A percentile compares a stretch with the other conserved stretches of the same genome.
Evolutionary conservation across 345 rosid species (phyloP).

Genomic region (Draba incana): DNA sequence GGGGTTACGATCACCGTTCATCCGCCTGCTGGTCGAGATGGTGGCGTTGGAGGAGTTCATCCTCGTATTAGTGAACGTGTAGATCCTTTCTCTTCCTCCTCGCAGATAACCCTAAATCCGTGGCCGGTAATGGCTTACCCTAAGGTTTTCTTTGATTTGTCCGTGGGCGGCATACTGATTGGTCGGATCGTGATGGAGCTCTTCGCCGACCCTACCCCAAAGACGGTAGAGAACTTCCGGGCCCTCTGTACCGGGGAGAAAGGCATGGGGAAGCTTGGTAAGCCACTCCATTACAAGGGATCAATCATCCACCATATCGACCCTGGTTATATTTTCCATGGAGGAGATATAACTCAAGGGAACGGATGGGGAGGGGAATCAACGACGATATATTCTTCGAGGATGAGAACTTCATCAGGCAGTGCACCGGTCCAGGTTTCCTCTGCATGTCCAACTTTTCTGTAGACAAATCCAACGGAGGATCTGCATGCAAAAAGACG

Average conservation of each 20-base stretch:
- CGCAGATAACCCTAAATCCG: too few relatives aligned
- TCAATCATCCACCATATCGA: constrained; percentile 52
- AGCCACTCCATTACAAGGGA: constrained; percentile 68
- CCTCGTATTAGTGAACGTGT: too few relatives aligned
- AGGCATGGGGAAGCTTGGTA: constrained; percentile 46
- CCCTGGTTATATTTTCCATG: constrained; percentile 49
- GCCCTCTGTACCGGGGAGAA: constrained; percentile 39
- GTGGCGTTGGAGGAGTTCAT: not conserved
- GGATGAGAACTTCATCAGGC: constrained; percentile 57
- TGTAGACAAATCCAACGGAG: constrained; percentile 47
- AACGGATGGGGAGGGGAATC: constrained; percentile 61
- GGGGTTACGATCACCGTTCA: too few relatives aligned
- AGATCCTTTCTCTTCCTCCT: not conserved
- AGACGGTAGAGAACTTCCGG: constrained; percentile 60
- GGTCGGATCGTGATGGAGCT: constrained; percentile 57
- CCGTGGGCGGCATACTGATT: constrained; percentile 41
- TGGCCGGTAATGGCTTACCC: too few relatives aligned
- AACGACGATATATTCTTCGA: constrained; percentile 44
- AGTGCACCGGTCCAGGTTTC: constrained; percentile 55
- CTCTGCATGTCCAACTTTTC: constrained; percentile 52
- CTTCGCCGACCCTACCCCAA: constrained; percentile 45
- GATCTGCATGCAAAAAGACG: constrained; percentile 36
- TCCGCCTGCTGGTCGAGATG: too few relatives aligned
- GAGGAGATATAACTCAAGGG: constrained; percentile 53
- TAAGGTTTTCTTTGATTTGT: constrained; percentile 49